phyloP scores from a whole-genome alignment of 768 basidiomycete genomes.

The Lactarius quietus region DNA sequence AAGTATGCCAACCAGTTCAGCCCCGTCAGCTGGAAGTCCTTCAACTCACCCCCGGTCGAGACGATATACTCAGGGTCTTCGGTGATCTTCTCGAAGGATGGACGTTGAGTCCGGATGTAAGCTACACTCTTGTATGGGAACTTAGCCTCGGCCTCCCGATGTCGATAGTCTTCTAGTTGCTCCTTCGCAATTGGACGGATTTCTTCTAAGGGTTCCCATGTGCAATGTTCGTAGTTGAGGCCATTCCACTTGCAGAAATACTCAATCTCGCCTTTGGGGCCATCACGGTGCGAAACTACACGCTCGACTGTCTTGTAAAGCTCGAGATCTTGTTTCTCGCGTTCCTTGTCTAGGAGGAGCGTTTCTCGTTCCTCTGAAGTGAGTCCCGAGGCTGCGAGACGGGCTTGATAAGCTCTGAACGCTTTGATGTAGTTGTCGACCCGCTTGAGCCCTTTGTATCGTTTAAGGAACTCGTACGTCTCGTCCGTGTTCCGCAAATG shows the following conservation, averaged over 20 bases:
- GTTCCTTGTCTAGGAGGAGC: slow-evolving; percentile 84
- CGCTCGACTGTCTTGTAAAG: slow-evolving; percentile 90
- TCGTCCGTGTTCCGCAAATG: slow-evolving; percentile 99
- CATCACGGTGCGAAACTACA: slow-evolving; percentile 74
- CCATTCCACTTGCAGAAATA: slow-evolving; percentile 98
- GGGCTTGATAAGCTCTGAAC: slow-evolving; percentile 69
- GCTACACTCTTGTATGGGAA: slow-evolving; percentile 81
- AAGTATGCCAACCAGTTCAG: slow-evolving; percentile 98
- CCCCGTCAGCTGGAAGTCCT: slow-evolving; percentile 98
- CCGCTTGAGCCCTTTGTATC: slow-evolving; percentile 92
- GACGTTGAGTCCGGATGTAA: slow-evolving; percentile 66
- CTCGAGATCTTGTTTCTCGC: slow-evolving; percentile 88
- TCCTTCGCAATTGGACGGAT: slow-evolving; percentile 72
- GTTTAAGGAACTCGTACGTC: slow-evolving; percentile 91
- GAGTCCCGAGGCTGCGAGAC: slow-evolving; percentile 59
- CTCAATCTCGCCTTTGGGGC: slow-evolving; percentile 54
- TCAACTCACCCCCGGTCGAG: slow-evolving; percentile 76
- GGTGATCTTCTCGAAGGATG: slow-evolving; percentile 74
- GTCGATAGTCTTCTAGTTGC: slow-evolving; percentile 75
- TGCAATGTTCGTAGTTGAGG: slow-evolving; percentile 90
- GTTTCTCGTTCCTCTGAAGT: slow-evolving; percentile 87
- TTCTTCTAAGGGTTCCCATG: slow-evolving; percentile 88
- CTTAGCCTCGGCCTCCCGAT: slow-evolving; percentile 69
- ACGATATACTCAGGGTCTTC: slow-evolving; percentile 86
- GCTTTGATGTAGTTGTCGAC: slow-evolving; percentile 99